Conservation (phyloP, 2,329 filamentous ascomycete genomes). For the Alternaria sp. region DNA sequence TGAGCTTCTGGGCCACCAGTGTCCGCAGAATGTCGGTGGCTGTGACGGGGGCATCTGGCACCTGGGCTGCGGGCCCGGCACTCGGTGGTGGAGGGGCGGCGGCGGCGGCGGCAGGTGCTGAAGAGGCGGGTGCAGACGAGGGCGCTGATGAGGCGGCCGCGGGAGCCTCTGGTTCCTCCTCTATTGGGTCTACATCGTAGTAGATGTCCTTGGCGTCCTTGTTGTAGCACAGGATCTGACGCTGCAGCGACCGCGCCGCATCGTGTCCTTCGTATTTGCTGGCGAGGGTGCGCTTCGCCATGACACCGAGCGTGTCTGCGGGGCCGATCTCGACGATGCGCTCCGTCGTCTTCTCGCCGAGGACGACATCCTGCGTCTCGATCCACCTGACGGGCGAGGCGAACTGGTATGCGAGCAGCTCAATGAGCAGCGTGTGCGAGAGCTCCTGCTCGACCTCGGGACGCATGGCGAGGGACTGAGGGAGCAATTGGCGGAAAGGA, state of each 20-base stretch:
- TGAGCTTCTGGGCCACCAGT: conserved; percentile 94
- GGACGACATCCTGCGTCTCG: conserved; percentile 99
- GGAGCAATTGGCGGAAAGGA: conserved; percentile 8
- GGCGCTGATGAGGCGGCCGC: conserved; percentile 54
- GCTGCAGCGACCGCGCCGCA: conserved; percentile 92
- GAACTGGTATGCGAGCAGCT: conserved; percentile 99
- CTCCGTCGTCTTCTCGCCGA: conserved; percentile 94
- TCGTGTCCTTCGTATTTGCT: conserved; percentile 99
- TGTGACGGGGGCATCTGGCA: conserved; percentile 84
- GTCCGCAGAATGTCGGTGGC: conserved; percentile 89
- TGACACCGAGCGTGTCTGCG: conserved; percentile 93
- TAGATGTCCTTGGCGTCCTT: conserved; percentile 99
- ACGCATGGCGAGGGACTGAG: conserved; percentile 70
- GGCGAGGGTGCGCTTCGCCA: conserved; percentile 94
- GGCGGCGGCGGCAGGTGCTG: conserved; percentile 58
- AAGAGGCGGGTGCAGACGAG: conserved; percentile 58
- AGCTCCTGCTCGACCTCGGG: conserved; percentile 99
- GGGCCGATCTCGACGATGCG: conserved; percentile 97
- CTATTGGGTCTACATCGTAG: conserved; percentile 95
- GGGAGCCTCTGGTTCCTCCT: conserved; percentile 70
- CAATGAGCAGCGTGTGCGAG: conserved; percentile 95
- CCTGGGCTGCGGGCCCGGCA: conserved; percentile 83
- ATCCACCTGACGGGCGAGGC: conserved; percentile 99
- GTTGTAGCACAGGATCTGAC: conserved; percentile 99
- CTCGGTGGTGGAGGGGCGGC: conserved; percentile 66